Conservation (phyloP, 805 yeast species). For the Lachancea quebecensis region DNA sequence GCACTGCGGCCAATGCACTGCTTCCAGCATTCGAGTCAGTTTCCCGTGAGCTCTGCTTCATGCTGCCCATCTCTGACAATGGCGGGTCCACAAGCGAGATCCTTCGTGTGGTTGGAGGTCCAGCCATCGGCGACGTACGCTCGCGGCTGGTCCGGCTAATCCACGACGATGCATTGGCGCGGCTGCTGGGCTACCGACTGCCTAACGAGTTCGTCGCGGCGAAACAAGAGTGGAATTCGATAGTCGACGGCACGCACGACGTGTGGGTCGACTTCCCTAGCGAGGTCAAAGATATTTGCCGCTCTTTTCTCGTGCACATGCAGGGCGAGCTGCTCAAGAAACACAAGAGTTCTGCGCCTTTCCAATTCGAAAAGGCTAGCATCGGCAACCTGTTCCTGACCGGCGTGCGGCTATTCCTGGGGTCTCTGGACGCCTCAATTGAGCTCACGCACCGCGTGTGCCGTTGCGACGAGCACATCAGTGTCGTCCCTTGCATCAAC, state of each 20-base stretch:
- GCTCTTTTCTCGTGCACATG: slow-evolving; percentile 72
- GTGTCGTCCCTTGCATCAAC: slow-evolving; percentile 74
- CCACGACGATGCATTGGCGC: slow-evolving; percentile 41
- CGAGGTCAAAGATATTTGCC: slow-evolving; percentile 59
- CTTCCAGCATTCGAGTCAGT: slow-evolving; percentile 49
- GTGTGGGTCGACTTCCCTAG: slow-evolving; percentile 58
- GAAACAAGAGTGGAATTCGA: slow-evolving; percentile 61
- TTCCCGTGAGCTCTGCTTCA: slow-evolving; percentile 46
- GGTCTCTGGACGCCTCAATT: slow-evolving; percentile 77
- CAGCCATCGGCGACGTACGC: slow-evolving; percentile 89
- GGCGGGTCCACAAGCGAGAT: slow-evolving; percentile 94
- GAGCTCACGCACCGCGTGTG: slow-evolving; percentile 63
- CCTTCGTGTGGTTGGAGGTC: slow-evolving; percentile 81
- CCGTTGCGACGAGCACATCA: slow-evolving; percentile 36
- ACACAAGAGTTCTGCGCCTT: slow-evolving; percentile 38
- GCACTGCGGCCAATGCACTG: slow-evolving; percentile 80
- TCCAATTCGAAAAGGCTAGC: slow-evolving; percentile 70
- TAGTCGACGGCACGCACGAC: slow-evolving; percentile 72
- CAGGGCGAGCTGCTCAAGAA: slow-evolving; percentile 71
- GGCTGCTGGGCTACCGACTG: slow-evolving; percentile 28
- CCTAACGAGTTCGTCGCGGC: slow-evolving; percentile 39
- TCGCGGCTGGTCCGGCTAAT: slow-evolving; percentile 73
- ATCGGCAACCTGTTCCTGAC: slow-evolving; percentile 80
- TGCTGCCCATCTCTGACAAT: slow-evolving; percentile 82
- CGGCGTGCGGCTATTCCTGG: slow-evolving; percentile 74